Evolutionary conservation across 352 stramenopile species (phyloP), one percentile per base, ranked within the genome.

Genomic region (Pythium chondricola): DNA sequence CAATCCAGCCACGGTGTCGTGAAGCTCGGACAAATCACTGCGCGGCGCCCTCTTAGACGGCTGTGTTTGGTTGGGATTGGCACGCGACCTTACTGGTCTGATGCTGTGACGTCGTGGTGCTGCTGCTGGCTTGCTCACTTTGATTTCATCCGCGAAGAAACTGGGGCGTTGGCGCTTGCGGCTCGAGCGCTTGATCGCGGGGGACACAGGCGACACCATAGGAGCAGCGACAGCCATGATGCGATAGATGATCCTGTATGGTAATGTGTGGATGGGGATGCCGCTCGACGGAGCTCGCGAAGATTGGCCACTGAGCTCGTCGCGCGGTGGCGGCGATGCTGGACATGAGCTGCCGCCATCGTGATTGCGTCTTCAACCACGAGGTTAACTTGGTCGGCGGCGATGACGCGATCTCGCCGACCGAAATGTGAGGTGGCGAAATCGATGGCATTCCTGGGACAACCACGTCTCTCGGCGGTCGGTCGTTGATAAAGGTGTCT

Each of bases 151-250:
- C 14, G 54, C 42, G 41, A 62, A 56, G 24, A 62, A 56, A 2
- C 21, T 43, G 5, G 55, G 55, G 3, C 48, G 47, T 30, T 57
- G 48, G 47, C 55, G 55, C 48, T 63, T 63, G 55, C 55, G 47
- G 4, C 37, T 58, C 24, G 55, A 63, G 14, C 55, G 55, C 43
- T 57, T 63, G 8, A 58, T 16, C 2, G 20, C 37, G 0, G 55
- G 55, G 1, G 55, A 58, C n/a, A 63, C 30, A 2, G 55, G 48
- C 2, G 55, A 53, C 6, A 42, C 47, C 25, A 63, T 36, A 13
- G 55, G 46, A 17, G 18, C 43, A 6, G 43, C 14, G n/a, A 29
- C n/a, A 1, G 51, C 36, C 43, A 52, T 58, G 32, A 6, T 22
- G 33, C 36, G 33, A 26, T n/a, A n/a, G n/a, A n/a, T n/a, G n/a